Conservation (phyloP, 1,139 yeast species). For the Magnusiomyces tetraspermus region DNA sequence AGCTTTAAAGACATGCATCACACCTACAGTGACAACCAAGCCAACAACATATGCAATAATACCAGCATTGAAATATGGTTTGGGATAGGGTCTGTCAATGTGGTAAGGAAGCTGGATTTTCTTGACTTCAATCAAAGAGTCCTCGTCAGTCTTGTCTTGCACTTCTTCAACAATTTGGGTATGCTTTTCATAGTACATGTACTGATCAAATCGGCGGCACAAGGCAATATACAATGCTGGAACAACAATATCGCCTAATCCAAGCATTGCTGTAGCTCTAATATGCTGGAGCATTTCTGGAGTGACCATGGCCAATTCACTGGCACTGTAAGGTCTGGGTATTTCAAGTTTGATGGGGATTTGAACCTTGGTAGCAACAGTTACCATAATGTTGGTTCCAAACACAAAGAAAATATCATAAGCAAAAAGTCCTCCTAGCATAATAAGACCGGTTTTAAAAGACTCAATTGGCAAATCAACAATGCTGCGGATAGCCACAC, state of each 20-base stretch:
- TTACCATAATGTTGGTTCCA: constrained; percentile 51
- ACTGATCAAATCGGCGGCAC: constrained; percentile 44
- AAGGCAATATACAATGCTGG: constrained; percentile 47
- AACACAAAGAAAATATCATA: constrained; percentile 64
- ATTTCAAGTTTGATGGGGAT: constrained; percentile 47
- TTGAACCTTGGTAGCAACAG: constrained; percentile 50
- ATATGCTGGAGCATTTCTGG: background rate
- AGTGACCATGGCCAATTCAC: background rate
- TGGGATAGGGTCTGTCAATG: constrained; percentile 34
- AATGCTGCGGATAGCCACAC: constrained; percentile 16
- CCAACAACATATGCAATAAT: constrained; percentile 41
- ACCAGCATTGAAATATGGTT: constrained; percentile 41
- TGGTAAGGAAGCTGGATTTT: constrained; percentile 31
- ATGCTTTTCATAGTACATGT: constrained; percentile 31
- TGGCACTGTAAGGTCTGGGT: constrained; percentile 31
- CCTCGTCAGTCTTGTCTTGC: background rate
- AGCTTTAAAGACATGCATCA: constrained; percentile 33
- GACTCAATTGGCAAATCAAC: constrained; percentile 29
- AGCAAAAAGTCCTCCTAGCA: constrained; percentile 43
- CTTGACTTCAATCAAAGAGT: background rate
- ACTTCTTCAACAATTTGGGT: background rate
- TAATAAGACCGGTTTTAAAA: constrained; percentile 39
- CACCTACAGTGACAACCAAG: constrained; percentile 37
- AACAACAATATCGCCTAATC: constrained; percentile 53
- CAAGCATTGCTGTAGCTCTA: constrained; percentile 32